Evolutionary conservation across 2,329 filamentous ascomycete genomes (phyloP).

Genomic region (Colletotrichum siamense): DNA sequence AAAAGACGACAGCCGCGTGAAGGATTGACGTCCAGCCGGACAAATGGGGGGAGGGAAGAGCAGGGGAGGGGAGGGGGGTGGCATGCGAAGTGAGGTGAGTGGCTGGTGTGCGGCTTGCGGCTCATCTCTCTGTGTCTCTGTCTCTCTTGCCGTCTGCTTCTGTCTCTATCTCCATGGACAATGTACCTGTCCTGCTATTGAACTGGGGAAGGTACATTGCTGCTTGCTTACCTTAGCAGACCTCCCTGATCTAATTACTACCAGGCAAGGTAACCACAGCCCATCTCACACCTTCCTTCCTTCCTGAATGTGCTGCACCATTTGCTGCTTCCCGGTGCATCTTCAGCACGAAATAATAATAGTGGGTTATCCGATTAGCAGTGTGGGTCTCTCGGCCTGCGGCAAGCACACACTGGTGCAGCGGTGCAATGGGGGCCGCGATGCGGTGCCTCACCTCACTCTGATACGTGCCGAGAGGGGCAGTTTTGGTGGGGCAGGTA

Average conservation of each 20-base stretch:
- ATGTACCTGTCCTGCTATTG: not conserved
- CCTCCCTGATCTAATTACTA: not conserved
- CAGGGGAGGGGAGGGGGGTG: not conserved
- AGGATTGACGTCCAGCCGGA: not conserved
- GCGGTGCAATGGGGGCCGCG: not conserved
- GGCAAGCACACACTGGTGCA: not conserved
- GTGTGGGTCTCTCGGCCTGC: not conserved
- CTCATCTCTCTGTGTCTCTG: no score
- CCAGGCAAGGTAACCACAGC: not conserved
- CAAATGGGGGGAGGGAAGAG: not conserved
- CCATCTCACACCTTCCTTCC: not conserved
- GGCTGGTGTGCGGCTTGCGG: not conserved
- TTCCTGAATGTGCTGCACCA: not conserved
- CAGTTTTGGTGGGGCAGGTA: not conserved
- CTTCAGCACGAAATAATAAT: not conserved
- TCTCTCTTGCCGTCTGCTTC: no score
- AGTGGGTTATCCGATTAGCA: not conserved
- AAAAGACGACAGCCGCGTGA: not conserved
- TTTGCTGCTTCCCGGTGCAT: not conserved
- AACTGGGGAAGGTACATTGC: not conserved
- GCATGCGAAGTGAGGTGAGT: not conserved
- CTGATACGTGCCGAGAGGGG: not conserved
- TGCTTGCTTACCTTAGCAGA: not conserved
- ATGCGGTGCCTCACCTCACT: not conserved
- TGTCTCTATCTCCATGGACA: not conserved